Conservation (phyloP, 208 protist genomes). For the Leishmania guyanensis region DNA sequence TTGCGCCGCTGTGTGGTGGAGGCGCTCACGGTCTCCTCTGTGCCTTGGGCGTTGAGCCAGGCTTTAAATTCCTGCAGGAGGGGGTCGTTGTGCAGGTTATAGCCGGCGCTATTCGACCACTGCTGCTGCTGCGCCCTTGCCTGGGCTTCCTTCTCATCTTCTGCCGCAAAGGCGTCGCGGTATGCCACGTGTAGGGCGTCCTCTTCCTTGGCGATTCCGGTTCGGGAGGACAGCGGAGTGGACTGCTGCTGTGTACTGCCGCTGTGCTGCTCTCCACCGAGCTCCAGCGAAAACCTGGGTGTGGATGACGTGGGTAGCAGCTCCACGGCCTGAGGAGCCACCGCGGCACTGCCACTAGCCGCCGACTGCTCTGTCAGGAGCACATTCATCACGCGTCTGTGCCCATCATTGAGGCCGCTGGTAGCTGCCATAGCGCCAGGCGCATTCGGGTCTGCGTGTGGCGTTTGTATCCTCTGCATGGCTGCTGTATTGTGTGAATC, state of each 20-base stretch:
- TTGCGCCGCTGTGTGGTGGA: constrained; percentile 20
- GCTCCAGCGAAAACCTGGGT: background rate
- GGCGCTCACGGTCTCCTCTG: constrained; percentile 1
- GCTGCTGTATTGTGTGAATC: constrained; percentile 7
- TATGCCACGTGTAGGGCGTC: constrained; percentile 32
- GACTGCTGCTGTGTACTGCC: background rate
- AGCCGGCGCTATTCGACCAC: background rate
- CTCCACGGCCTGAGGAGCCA: constrained; percentile 23
- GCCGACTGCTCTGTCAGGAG: constrained; percentile 18
- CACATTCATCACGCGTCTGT: constrained; percentile 21
- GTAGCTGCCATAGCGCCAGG: background rate
- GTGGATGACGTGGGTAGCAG: constrained; percentile 7
- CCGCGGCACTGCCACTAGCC: background rate
- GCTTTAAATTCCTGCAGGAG: constrained; percentile 16
- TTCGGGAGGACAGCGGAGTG: constrained; percentile 7
- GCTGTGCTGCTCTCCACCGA: constrained; percentile 1
- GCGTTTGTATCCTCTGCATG: background rate
- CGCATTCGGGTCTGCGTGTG: background rate
- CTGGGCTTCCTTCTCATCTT: background rate
- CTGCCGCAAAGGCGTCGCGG: constrained; percentile 24
- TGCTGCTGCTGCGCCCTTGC: background rate
- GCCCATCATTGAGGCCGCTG: background rate
- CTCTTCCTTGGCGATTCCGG: constrained; percentile 28
- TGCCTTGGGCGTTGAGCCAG: background rate
- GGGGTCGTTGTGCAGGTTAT: constrained; percentile 12